Base-by-base conservation (phyloP, 108 stramenopile genomes). In the Parmales sp. region DNA sequence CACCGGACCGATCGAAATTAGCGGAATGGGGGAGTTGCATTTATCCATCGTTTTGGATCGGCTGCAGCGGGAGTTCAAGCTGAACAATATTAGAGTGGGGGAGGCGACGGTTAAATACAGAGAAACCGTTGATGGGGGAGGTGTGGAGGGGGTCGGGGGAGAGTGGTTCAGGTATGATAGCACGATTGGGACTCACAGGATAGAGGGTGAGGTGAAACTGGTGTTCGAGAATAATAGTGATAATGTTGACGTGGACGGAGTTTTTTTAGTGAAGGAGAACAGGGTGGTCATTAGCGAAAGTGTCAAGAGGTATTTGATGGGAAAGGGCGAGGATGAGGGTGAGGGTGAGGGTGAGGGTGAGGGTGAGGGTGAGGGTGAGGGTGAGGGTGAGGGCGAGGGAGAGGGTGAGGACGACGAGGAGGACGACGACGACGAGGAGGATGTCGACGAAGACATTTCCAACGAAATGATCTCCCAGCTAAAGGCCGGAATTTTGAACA, bases 401-500 rank as follows among this genome's bases (percentile, higher is more conserved):
- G 83, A 80, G 38, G 49, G 89, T 29, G 83, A 85, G 38, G 80
- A 81, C 16, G 46, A 71, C 7, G 69, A 69, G 36, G 39, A 70
- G 11, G 49, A n/a, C 29, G 26, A 26, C 16, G 82, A 83, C 1
- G 81, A 75, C 39, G 78, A 79, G 11, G 66, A 88, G 38, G 63
- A 74, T 18, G 71, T 73, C 31, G 78, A 79, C 48, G 81, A 77
- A 37, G 83, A 79, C 19, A 25, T 86, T 5, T 72, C 83, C 1
- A 72, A 66, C 51, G 85, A 89, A 2, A 75, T 93, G 20, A 68
- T 93, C 4, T 78, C 78, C 41, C 88, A 89, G 23, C 83, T 83
- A 36, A 80, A 81, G 46, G 91, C 89, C 5, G 86, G 89, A 25
- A 73, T 93, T 13, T 83, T 81, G 71, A 77, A 89, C 36, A 89